Evolutionary conservation across 2,329 filamentous ascomycete species (phyloP), one percentile per base, ranked within the genome.

Genomic region (Colletotrichum liaoningense): DNA sequence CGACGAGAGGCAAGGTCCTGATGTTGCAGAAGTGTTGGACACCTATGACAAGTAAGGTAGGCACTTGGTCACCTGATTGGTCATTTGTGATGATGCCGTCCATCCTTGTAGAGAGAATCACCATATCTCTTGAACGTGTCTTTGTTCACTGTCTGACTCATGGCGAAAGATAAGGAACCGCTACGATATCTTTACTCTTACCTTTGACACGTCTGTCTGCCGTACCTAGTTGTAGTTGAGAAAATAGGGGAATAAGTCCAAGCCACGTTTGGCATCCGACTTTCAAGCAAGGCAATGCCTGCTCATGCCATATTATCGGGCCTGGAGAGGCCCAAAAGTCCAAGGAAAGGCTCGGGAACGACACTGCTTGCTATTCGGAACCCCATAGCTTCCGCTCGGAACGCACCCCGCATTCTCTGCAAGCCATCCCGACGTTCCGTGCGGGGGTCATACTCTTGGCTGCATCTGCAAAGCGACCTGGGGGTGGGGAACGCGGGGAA

Each of bases 301-400:
- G 16, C 42, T 49, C 42, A n/a, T 49, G 19, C 8, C 19, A 42
- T 42, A 19, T 49, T 49, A 49, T 49, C 42, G 42, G 19, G 3
- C 19, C 19, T 49, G 4, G 42, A 49, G 42, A 49, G 42, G 19
- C 5, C 42, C 4, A 11, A 22, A 49, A 22, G 19, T 22, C 42
- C 42, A 49, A 7, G 42, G 19, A 22, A 11, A 22, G 57, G 33
- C 42, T 14, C 24, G 22, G 24, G 3, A 19, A 38, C 2, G 22
- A 12, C 6, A 7, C 12, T 19, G 35, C 4, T 22, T 49, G 4
- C 1, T 16, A 16, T 6, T 67, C 69, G 63, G 69, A 67, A 71
- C 33, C 24, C n/a, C 9, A 0, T 5, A 16, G n/a, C 63, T 71
- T 71, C 69, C 69, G 69, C 52, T 63, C 69, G 69, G 69, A 72